These are phyloP conservation scores for Jacaranda copaia DNA, from an alignment of 257 asterid genomes.

Conservation along the genomic window DNA sequence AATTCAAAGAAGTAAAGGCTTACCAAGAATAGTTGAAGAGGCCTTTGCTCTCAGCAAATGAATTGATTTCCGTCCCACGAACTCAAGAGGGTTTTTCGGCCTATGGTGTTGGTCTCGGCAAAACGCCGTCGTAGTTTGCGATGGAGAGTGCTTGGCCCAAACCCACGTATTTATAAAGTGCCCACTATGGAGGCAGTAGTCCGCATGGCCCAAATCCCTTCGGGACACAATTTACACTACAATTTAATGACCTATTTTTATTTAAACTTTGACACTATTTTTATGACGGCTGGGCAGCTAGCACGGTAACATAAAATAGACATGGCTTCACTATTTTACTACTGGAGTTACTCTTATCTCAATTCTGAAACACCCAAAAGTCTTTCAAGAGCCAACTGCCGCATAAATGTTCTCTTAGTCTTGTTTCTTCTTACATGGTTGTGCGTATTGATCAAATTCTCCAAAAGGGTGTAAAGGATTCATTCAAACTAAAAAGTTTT, in stretches of 20 bases:
- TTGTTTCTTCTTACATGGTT: not conserved
- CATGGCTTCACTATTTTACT: too few relatives aligned
- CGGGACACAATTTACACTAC: too few relatives aligned
- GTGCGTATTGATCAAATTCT: conserved; percentile 42
- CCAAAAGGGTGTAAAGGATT: conserved; percentile 39
- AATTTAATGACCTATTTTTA: too few relatives aligned
- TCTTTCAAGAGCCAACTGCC: too few relatives aligned
- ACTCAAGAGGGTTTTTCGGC: not conserved
- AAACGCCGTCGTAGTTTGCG: not conserved
- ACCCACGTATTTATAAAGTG: not conserved
- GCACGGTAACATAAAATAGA: too few relatives aligned
- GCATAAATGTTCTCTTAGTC: not conserved
- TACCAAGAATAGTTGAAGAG: conserved; percentile 20
- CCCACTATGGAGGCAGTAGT: not conserved
- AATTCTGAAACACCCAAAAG: too few relatives aligned
- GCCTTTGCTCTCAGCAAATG: not conserved
- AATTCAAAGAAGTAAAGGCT: not conserved
- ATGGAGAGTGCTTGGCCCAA: not conserved
- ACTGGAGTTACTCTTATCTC: too few relatives aligned
- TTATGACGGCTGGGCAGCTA: too few relatives aligned
- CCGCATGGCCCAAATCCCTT: too few relatives aligned
- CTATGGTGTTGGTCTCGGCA: not conserved
- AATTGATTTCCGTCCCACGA: not conserved
- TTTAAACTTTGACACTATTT: too few relatives aligned
- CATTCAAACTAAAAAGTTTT: conserved; percentile 37